phyloP scores from a whole-genome alignment of 1,284 basidiomycete genomes.

The Spongiforma sp. region DNA sequence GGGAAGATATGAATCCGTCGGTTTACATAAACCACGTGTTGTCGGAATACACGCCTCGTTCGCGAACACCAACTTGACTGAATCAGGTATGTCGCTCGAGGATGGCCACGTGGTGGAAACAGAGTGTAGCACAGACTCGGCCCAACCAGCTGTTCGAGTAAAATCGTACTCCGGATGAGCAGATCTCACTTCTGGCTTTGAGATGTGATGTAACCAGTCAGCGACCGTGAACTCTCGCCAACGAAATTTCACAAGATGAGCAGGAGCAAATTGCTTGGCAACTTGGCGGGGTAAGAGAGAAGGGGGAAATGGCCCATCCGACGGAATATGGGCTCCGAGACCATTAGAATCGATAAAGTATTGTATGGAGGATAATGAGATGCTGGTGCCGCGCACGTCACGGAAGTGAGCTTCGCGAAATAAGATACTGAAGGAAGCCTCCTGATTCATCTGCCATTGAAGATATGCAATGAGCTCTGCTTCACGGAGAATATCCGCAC shows the following conservation, averaged over 20 bases:
- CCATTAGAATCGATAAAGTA: conserved; percentile 78
- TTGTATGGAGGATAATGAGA: conserved; percentile 73
- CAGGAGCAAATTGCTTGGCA: too few species aligned
- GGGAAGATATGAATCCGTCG: conserved; percentile 86
- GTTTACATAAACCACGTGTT: conserved; percentile 74
- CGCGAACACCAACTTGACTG: conserved; percentile 64
- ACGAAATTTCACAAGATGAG: too few species aligned
- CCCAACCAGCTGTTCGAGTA: conserved; percentile 72
- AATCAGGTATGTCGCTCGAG: conserved; percentile 59
- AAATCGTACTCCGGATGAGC: conserved; percentile 67
- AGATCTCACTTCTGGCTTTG: conserved; percentile 50
- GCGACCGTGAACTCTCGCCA: conserved; percentile 84
- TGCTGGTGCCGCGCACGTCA: conserved; percentile 49
- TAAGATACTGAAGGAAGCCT: too few species aligned
- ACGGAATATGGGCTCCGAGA: conserved; percentile 67
- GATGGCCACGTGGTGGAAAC: conserved; percentile 82
- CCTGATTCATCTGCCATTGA: conserved; percentile 87
- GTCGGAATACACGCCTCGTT: conserved; percentile 78
- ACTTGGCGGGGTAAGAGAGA: conserved; percentile 75
- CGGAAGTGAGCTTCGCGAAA: conserved; percentile 74
- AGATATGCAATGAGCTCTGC: conserved; percentile 84
- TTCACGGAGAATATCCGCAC: conserved; percentile 72
- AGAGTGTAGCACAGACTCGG: conserved; percentile 80
- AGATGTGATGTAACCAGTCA: conserved; percentile 81
- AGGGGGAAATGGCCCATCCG: conserved; percentile 83